Evolutionary conservation across 139 green algal genomes (phyloP).

Genomic region (Yamagishiella unicocca): DNA sequence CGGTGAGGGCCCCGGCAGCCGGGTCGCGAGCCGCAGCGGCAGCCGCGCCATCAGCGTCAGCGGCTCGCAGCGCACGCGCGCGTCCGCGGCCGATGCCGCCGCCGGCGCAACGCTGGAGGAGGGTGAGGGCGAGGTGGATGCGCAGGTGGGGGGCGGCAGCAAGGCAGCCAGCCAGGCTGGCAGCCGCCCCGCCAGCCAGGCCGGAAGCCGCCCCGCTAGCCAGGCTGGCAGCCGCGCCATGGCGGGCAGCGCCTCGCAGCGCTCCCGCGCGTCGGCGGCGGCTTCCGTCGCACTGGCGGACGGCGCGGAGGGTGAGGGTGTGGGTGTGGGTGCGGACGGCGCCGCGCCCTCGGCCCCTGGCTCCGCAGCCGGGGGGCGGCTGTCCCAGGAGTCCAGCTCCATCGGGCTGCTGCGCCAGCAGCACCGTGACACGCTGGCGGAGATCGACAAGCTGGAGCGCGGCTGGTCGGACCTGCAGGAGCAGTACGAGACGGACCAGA

Average conservation of each 20-base stretch:
- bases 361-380: too few relatives aligned
- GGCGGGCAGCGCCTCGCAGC: background rate
- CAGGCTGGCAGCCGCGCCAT: background rate
- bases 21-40: background rate
- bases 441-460: slow-evolving; percentile 17
- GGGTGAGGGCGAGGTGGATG: background rate
- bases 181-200: too few relatives aligned
- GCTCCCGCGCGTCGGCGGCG: too few relatives aligned
- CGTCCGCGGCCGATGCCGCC: background rate
- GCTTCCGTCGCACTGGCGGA: too few relatives aligned
- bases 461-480: background rate
- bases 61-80: background rate
- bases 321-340: too few relatives aligned
- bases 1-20: too few relatives aligned
- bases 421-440: background rate
- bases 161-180: too few relatives aligned
- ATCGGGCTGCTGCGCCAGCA: background rate
- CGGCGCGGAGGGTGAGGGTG: too few relatives aligned
- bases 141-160: background rate
- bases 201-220: too few relatives aligned
- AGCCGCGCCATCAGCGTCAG: background rate
- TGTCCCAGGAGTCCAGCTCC: background rate
- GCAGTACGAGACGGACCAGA: background rate
- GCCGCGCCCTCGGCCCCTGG: too few relatives aligned
- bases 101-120: background rate